Percentiles rank a stretch among this genome's conserved stretches.
Evolutionary conservation across 768 basidiomycete genomes (phyloP).

Genomic region (Termitomyces bulborhizus): DNA sequence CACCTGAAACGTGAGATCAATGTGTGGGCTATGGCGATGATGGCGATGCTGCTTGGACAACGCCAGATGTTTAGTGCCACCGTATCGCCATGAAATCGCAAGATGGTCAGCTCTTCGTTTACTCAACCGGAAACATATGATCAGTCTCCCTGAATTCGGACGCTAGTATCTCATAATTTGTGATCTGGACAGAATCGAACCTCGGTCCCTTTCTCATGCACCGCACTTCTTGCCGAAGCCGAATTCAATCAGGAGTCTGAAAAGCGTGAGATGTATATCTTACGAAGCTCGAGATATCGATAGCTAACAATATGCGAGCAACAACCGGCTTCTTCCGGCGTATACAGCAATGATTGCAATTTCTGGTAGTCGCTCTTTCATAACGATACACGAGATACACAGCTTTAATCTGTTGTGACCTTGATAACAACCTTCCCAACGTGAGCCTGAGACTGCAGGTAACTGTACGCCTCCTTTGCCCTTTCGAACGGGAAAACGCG

Average conservation of each 20-base stretch:
- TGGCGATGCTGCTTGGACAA: too few species aligned
- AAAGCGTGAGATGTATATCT: not conserved
- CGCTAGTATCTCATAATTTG: too few species aligned
- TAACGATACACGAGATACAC: not conserved
- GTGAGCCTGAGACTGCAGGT: conserved; percentile 49
- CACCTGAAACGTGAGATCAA: too few species aligned
- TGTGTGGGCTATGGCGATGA: too few species aligned
- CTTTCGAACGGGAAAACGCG: conserved; percentile 54
- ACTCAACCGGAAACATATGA: too few species aligned
- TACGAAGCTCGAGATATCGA: not conserved
- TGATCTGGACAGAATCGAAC: not conserved
- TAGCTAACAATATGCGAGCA: not conserved
- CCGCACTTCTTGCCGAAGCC: not conserved
- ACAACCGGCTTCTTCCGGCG: not conserved
- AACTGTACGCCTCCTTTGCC: conserved; percentile 43
- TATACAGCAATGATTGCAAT: not conserved
- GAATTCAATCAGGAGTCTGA: not conserved
- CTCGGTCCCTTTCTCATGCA: not conserved
- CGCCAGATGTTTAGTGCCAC: too few species aligned
- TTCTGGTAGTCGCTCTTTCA: not conserved
- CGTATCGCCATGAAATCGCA: too few species aligned
- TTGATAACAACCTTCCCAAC: conserved; percentile 58
- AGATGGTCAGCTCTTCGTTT: too few species aligned
- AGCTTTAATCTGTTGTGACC: conserved; percentile 20
- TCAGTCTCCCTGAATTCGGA: not conserved